phyloP scores from a whole-genome alignment of 2,329 filamentous ascomycete species.

The Thelonectria discophora region DNA sequence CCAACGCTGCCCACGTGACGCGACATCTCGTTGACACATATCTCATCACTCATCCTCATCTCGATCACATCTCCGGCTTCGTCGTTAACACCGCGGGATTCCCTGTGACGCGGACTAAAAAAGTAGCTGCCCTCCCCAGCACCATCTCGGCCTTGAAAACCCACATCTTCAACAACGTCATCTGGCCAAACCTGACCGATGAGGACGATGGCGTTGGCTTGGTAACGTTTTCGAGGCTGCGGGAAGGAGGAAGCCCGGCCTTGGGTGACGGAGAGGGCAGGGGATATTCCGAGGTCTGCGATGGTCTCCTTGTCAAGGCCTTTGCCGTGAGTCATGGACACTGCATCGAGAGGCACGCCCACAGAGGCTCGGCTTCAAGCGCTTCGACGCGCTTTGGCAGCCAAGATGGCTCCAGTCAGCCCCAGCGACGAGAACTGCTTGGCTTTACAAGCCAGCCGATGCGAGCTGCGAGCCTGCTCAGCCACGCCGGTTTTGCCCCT shows the following conservation, averaged over 20 bases:
- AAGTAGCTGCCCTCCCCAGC: slow-evolving; percentile 82
- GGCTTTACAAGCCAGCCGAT: slow-evolving; percentile 34
- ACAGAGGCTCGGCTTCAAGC: slow-evolving; percentile 66
- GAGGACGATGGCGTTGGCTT: slow-evolving; percentile 95
- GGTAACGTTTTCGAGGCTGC: slow-evolving; percentile 87
- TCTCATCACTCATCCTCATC: slow-evolving; percentile 95
- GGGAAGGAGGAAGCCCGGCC: slow-evolving; percentile 87
- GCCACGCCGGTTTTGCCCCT: slow-evolving; percentile 43
- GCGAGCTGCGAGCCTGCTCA: slow-evolving; percentile 44
- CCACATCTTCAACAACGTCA: slow-evolving; percentile 97
- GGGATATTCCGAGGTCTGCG: slow-evolving; percentile 88
- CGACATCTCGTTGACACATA: slow-evolving; percentile 84
- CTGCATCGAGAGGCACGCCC: slow-evolving; percentile 78
- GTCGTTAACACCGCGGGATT: slow-evolving; percentile 93
- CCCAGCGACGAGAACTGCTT: slow-evolving; percentile 41
- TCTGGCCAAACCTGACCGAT: slow-evolving; percentile 97
- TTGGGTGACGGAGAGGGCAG: slow-evolving; percentile 81
- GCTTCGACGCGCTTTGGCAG: slow-evolving; percentile 61
- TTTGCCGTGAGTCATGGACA: slow-evolving; percentile 90
- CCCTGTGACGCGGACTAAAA: slow-evolving; percentile 82
- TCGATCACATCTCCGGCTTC: slow-evolving; percentile 92
- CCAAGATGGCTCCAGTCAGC: slow-evolving; percentile 54
- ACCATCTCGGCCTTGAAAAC: slow-evolving; percentile 93
- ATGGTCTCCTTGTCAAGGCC: slow-evolving; percentile 87
- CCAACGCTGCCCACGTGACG: slow-evolving; percentile 85